Evolutionary conservation across 2,329 filamentous ascomycete genomes (phyloP).

Genomic region (Epichloe aotearoae): DNA sequence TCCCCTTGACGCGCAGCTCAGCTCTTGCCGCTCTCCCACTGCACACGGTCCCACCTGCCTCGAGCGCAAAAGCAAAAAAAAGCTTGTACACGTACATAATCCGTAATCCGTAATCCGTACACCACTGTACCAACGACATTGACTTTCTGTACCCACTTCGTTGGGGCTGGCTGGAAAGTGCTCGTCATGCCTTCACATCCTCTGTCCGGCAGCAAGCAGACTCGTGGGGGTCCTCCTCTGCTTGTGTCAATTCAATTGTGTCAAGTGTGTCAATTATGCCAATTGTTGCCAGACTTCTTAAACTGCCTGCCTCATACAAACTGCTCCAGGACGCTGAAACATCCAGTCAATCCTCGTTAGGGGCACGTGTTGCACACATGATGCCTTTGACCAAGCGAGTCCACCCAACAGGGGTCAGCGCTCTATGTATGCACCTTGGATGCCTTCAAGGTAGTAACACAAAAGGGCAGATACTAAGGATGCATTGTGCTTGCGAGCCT

Average conservation of each 20-base stretch:
- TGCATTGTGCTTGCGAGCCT: not conserved
- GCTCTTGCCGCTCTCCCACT: too few relatives aligned
- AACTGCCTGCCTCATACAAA: not conserved
- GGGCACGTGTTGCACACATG: conserved; percentile 1
- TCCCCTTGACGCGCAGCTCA: too few relatives aligned
- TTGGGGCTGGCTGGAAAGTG: not conserved
- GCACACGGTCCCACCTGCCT: too few relatives aligned
- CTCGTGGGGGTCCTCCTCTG: too few relatives aligned
- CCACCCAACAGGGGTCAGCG: not conserved
- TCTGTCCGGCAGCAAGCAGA: not conserved
- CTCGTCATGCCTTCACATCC: not conserved
- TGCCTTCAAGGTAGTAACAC: conserved; percentile 2
- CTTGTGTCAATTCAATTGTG: not conserved
- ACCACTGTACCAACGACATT: too few relatives aligned
- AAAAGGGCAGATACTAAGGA: conserved; percentile 1
- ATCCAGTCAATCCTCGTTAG: not conserved
- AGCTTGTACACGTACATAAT: too few relatives aligned
- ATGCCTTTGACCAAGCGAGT: not conserved
- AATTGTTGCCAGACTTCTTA: not conserved
- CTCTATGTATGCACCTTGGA: conserved; percentile 4
- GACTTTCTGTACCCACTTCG: not conserved
- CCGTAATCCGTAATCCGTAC: too few relatives aligned
- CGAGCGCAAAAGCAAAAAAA: too few relatives aligned
- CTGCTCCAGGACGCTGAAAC: not conserved
- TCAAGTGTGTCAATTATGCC: not conserved